Evolutionary conservation across 306 rosid species (phyloP).

Genomic region (Quercus engelmannii): DNA sequence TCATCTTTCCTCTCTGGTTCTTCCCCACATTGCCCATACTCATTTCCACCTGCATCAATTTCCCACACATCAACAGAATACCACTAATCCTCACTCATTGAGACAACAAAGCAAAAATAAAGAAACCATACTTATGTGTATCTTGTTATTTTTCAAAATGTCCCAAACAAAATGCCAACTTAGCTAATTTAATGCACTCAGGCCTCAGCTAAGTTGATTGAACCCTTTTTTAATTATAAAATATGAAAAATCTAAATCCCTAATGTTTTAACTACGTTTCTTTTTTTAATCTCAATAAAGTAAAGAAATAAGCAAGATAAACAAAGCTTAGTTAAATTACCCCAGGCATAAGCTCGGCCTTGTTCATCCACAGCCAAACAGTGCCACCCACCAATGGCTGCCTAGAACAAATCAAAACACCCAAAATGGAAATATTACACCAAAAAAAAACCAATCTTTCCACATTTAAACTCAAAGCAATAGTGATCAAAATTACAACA

Average conservation of each 20-base stretch:
- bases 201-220: background rate
- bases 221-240: background rate
- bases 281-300: background rate
- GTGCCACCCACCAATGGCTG: conserved; percentile 99
- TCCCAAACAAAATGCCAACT: background rate
- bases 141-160: background rate
- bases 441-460: background rate
- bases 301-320: background rate
- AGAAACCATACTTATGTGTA: background rate
- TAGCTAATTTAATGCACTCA: background rate
- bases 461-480: background rate
- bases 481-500: background rate
- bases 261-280: background rate
- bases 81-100: background rate
- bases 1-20: conserved; percentile 95
- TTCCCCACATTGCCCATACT: conserved; percentile 98
- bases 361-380: conserved; percentile 99
- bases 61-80: conserved; percentile 5
- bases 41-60: conserved; percentile 81
- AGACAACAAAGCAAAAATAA: background rate
- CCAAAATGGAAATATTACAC: background rate
- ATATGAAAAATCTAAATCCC: background rate
- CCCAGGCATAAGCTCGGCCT: conserved; percentile 98
- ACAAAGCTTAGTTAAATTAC: conserved; percentile 29
- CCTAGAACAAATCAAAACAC: conserved; percentile 42